Conservation (phyloP, 306 rosid genomes). For the Citrullus colocynthis region DNA sequence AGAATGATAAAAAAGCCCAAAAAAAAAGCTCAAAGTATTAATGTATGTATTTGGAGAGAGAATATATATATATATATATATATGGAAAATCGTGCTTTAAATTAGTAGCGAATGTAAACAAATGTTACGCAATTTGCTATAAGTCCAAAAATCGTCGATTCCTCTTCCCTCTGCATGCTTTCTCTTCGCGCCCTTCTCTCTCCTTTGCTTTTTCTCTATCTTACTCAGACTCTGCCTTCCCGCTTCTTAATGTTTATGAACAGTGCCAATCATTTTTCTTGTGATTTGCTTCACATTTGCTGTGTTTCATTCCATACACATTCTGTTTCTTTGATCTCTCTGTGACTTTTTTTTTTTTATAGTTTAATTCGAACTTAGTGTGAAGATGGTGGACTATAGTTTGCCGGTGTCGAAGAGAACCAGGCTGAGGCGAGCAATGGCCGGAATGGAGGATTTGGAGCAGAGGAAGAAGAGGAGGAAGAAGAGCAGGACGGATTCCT, state of each 20-base stretch:
- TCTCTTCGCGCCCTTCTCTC: constrained; percentile 2
- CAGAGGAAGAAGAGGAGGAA: not conserved
- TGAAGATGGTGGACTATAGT: not conserved
- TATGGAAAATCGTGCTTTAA: not conserved
- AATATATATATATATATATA: not conserved
- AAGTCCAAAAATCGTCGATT: not conserved
- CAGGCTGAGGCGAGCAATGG: not conserved
- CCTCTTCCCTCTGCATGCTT: not conserved
- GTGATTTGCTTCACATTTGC: not conserved
- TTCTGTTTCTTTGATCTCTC: not conserved
- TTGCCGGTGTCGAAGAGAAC: constrained; percentile 17
- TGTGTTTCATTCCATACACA: not conserved
- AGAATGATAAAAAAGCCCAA: not conserved
- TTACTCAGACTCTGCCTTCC: not conserved
- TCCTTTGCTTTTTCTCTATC: not conserved
- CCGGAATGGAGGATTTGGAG: not conserved
- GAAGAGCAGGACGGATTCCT: not conserved
- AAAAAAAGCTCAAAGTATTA: not conserved
- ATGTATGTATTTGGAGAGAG: not conserved
- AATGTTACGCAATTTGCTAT: not conserved
- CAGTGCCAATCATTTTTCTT: not conserved
- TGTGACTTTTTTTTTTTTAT: not conserved
- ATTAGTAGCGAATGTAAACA: not conserved
- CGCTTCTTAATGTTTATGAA: not conserved
- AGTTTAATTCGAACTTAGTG: not conserved